A percentile compares a stretch with the other conserved stretches of the same genome.
These are phyloP conservation scores for Lablab purpureus DNA, from an alignment of 306 rosid genomes.

Conservation along the genomic window DNA sequence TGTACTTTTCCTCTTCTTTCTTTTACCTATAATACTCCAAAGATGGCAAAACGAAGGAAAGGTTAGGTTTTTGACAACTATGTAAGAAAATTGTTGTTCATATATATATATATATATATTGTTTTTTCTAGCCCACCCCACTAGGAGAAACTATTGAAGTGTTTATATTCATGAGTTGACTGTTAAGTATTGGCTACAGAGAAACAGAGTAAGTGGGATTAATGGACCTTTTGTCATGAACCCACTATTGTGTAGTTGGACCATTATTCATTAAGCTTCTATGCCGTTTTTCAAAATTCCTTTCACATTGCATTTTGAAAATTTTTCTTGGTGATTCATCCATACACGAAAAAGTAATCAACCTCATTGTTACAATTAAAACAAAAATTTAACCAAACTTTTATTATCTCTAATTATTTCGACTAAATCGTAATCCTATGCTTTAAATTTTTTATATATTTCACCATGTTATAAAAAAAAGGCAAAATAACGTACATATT, in stretches of 20 bases:
- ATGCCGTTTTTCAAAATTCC: background rate
- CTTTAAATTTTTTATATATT: background rate
- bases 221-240: background rate
- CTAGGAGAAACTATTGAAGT: background rate
- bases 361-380: background rate
- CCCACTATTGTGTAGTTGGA: conserved; percentile 13
- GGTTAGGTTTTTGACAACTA: background rate
- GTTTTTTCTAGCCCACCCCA: conserved; percentile 4
- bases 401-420: background rate
- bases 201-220: conserved; percentile 17
- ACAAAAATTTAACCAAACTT: background rate
- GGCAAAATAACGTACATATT: no score
- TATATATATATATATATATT: background rate
- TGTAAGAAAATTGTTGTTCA: background rate
- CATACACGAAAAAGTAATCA: background rate
- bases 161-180: conserved; percentile 10
- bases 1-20: background rate
- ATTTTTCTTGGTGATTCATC: background rate
- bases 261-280: conserved; percentile 14
- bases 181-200: no score
- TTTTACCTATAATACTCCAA: background rate
- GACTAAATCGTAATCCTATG: background rate
- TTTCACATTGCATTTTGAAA: background rate
- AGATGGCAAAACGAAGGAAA: background rate
- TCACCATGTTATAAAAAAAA: no score